These are phyloP conservation scores for Blepharisma japonicum DNA, from an alignment of 73 alveolate species.

Conservation along the genomic window DNA sequence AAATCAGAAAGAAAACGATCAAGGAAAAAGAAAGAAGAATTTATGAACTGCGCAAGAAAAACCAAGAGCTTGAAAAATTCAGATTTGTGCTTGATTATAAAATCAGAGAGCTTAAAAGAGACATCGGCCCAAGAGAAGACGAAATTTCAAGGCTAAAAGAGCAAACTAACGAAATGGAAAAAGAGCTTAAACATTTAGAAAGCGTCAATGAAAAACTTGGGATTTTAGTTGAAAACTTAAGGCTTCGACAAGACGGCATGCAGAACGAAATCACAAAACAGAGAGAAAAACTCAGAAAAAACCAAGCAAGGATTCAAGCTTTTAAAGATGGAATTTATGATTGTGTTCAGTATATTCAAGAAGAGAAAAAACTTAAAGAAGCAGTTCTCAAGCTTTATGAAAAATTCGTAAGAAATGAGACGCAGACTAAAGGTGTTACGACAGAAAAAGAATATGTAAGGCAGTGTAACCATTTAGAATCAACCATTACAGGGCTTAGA, in stretches of 20 bases:
- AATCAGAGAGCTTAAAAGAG: conserved; percentile 95
- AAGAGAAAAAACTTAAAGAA: conserved; percentile 53
- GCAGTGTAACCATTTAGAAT: conserved; percentile 70
- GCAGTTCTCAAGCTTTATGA: conserved; percentile 70
- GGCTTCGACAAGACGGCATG: conserved; percentile 77
- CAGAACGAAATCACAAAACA: conserved; percentile 62
- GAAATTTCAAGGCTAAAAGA: conserved; percentile 90
- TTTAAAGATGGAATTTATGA: conserved; percentile 48
- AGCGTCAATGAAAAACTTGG: conserved; percentile 77
- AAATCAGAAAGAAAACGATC: conserved; percentile 90
- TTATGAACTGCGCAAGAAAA: conserved; percentile 88
- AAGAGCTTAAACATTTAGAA: conserved; percentile 84
- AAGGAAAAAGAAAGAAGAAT: conserved; percentile 92
- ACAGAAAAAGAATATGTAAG: conserved; percentile 77
- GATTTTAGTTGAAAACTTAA: conserved; percentile 76
- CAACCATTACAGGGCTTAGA: conserved; percentile 72
- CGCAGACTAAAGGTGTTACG: conserved; percentile 66
- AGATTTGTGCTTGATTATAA: conserved; percentile 96
- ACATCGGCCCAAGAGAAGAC: conserved; percentile 96
- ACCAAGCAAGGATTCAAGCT: conserved; percentile 46
- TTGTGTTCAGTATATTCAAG: conserved; percentile 37
- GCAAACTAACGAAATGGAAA: conserved; percentile 93
- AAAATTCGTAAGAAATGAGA: conserved; percentile 76
- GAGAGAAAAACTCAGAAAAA: conserved; percentile 52
- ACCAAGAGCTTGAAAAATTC: conserved; percentile 96